These are phyloP conservation scores for Podaxis sp. DNA, from an alignment of 768 basidiomycete genomes.

Conservation along the genomic window DNA sequence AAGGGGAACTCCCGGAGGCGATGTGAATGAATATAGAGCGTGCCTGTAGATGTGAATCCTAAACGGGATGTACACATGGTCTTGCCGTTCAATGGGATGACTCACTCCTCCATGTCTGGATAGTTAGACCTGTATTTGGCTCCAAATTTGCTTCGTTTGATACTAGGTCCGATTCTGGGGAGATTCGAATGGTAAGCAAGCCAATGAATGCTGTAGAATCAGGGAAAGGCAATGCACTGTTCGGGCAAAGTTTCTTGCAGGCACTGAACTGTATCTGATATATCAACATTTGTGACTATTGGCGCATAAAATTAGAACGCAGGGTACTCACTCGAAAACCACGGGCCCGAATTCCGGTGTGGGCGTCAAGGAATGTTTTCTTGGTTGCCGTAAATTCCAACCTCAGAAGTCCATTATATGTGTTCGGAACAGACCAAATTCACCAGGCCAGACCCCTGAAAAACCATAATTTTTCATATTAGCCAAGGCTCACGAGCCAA, in stretches of 20 bases:
- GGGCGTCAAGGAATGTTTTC: background rate
- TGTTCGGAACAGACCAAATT: background rate
- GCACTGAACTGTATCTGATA: too few relatives aligned
- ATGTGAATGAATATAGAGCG: background rate
- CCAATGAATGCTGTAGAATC: background rate
- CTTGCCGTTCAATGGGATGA: background rate
- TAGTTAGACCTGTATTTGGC: background rate
- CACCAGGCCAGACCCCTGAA: background rate
- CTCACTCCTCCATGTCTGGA: background rate
- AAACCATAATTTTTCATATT: background rate
- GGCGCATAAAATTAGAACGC: background rate
- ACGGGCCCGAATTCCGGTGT: background rate
- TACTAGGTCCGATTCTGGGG: background rate
- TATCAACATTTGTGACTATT: background rate
- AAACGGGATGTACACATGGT: background rate
- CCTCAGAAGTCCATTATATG: background rate
- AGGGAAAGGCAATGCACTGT: background rate
- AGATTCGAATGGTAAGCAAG: background rate
- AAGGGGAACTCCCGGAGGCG: background rate
- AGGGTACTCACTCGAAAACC: background rate
- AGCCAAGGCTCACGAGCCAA: background rate
- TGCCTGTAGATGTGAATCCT: background rate
- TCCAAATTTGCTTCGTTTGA: background rate
- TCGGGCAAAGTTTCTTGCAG: too few relatives aligned
- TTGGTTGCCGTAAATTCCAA: background rate